A percentile compares a stretch with the other conserved stretches of the same genome.
These are phyloP conservation scores for Mycena capillaripes DNA, from an alignment of 768 basidiomycete genomes.

Conservation along the genomic window DNA sequence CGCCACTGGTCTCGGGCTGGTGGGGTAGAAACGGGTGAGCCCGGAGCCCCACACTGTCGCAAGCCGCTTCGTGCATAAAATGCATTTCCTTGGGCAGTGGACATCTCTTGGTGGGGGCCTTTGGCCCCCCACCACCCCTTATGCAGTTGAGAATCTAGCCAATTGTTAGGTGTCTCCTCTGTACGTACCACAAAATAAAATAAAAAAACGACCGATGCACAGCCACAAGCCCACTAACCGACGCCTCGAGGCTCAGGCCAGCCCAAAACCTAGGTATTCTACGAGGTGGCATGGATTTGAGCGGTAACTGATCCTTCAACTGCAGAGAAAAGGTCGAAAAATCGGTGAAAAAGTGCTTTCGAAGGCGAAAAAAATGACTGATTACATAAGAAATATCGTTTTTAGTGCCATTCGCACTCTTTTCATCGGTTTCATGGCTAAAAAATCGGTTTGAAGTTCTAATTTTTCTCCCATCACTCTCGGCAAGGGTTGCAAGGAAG, in stretches of 20 bases:
- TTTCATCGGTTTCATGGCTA: constrained; percentile 2
- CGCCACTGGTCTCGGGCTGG: too few species aligned
- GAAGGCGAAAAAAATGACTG: neutral
- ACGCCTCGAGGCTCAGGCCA: neutral
- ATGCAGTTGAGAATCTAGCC: too few species aligned
- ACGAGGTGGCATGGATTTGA: neutral
- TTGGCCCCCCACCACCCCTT: too few species aligned
- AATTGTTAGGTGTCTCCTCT: too few species aligned
- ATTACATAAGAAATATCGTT: neutral
- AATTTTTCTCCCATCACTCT: neutral
- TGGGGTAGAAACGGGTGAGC: too few species aligned
- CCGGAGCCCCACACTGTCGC: too few species aligned
- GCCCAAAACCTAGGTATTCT: neutral
- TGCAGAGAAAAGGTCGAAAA: neutral
- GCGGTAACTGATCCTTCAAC: neutral
- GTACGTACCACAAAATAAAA: too few species aligned
- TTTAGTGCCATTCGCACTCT: constrained; percentile 2
- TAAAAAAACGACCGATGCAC: neutral
- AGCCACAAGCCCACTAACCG: neutral
- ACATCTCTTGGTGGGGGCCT: too few species aligned
- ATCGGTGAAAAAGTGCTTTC: neutral
- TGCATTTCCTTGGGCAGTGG: too few species aligned
- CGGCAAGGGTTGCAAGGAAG: neutral
- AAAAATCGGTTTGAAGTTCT: neutral
- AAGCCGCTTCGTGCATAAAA: too few species aligned